A percentile compares a stretch with the other conserved stretches of the same genome.
Conservation (phyloP, 805 yeast genomes). For the Novakomyces olei region DNA sequence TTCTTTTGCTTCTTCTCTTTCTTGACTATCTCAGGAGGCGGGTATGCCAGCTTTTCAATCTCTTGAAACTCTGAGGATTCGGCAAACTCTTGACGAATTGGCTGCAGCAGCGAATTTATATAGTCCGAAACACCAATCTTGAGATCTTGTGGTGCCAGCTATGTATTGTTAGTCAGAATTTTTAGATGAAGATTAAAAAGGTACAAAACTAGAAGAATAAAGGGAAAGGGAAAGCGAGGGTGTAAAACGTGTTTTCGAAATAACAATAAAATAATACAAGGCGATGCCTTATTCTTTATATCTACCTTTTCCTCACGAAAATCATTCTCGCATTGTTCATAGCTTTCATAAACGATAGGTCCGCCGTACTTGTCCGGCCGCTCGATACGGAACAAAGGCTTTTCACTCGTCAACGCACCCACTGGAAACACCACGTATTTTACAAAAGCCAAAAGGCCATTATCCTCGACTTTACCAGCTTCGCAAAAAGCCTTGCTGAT, state of each 20-base stretch:
- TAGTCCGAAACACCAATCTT: constrained; percentile 79
- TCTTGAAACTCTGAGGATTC: constrained; percentile 49
- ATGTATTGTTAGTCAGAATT: constrained; percentile 1
- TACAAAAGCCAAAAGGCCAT: constrained; percentile 71
- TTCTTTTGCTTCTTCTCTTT: constrained; percentile 54
- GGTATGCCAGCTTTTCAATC: constrained; percentile 63
- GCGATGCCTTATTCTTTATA: no score
- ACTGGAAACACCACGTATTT: constrained; percentile 73
- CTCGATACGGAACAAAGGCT: constrained; percentile 43
- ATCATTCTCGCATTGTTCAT: constrained; percentile 49
- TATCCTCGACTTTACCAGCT: constrained; percentile 76
- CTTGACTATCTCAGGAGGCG: constrained; percentile 41
- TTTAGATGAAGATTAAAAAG: background rate
- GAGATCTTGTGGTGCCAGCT: constrained; percentile 75
- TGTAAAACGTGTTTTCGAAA: no score
- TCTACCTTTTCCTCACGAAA: constrained; percentile 49
- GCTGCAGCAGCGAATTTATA: constrained; percentile 58
- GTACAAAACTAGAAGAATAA: no score
- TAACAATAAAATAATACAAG: no score
- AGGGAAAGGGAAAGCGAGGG: no score
- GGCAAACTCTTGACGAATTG: constrained; percentile 51
- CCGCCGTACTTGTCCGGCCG: constrained; percentile 98
- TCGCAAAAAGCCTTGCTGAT: constrained; percentile 83
- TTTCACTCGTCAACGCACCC: constrained; percentile 36
- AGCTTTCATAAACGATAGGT: constrained; percentile 44